Base-by-base conservation (phyloP, 23 red algal genomes). In the Porphyridium purpureum region DNA sequence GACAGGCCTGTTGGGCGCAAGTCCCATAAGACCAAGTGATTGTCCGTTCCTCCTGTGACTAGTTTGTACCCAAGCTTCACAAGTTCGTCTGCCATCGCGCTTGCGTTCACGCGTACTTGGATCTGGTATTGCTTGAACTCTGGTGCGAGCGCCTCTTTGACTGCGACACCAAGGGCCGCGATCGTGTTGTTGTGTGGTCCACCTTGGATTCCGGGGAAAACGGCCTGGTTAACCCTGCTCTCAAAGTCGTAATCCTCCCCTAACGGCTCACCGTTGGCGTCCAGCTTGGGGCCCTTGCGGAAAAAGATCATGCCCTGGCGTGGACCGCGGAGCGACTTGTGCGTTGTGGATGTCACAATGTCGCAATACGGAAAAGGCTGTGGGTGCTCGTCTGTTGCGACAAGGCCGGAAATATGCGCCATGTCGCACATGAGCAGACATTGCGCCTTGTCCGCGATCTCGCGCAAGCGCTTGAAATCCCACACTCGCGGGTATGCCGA, bases 171-270 rank as follows among this genome's bases (percentile, higher is more conserved):
- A 7, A 98, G 41, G 17, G 79, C 90, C 5, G 73, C 90, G 21
- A 98, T 98, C 42, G 75, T 72, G 47, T 83, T 61, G 34, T 98
- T 98, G 46, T 98, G 90, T n/a, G 90, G 90, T 7, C 90, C 90
- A 0, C 90, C 90, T 54, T 98, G 90, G 47, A 82, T 42, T 24
- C 60, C 52, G 11, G 90, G 90, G 46, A 98, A 98, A 26, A 98
- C 90, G 34, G 90, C 90, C 44, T 70, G 36, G 57, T 81, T 82
- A 25, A 82, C 72, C 21, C 60, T 70, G 31, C 22, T 41, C 30
- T 64, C 69, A 24, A 80, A 75, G 34, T 74, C 35, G 22, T 80
- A 52, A 21, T 57, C 61, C 1, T 58, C 36, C 6, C 80, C 69
- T 15, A 11, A 5, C 2, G 38, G 7, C 35, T 62, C 2, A 1